Evolutionary conservation across 1,284 basidiomycete genomes (phyloP).

Genomic region (Cutaneotrichosporon cutaneum): DNA sequence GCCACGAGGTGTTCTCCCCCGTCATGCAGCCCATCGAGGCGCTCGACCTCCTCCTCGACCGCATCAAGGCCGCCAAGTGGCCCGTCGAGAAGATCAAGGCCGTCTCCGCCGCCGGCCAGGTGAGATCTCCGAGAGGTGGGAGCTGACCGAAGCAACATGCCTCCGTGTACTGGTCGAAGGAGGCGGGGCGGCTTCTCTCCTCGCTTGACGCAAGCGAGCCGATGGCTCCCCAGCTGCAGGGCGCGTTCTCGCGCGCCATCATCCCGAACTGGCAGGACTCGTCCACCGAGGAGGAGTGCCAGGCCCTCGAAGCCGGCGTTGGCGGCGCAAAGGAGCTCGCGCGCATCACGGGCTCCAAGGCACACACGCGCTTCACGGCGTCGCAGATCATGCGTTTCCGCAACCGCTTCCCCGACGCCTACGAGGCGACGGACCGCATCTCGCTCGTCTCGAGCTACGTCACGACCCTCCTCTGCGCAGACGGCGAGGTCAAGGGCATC

Average conservation of each 20-base stretch:
- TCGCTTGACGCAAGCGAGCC: conserved; percentile 59
- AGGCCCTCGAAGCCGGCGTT: conserved; percentile 61
- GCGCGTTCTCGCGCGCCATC: conserved; percentile 67
- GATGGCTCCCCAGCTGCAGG: conserved; percentile 55
- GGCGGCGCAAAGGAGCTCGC: conserved; percentile 72
- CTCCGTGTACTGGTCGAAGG: conserved; percentile 76
- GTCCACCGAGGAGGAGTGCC: conserved; percentile 74
- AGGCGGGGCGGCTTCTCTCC: conserved; percentile 60
- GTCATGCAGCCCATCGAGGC: conserved; percentile 82
- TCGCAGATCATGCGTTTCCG: conserved; percentile 77
- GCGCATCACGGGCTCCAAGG: conserved; percentile 74
- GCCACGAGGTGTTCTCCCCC: conserved; percentile 72
- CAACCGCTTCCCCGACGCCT: conserved; percentile 61
- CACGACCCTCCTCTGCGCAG: conserved; percentile 68
- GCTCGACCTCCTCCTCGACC: conserved; percentile 71
- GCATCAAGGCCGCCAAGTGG: conserved; percentile 62
- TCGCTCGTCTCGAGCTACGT: conserved; percentile 81
- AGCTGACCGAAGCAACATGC: conserved; percentile 72
- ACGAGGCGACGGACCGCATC: conserved; percentile 67
- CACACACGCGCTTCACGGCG: conserved; percentile 85
- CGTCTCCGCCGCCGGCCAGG: conserved; percentile 46
- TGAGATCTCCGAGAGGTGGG: conserved; percentile 19
- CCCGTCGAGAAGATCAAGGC: conserved; percentile 33
- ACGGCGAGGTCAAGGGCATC: conserved; percentile 53
- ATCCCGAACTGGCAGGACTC: conserved; percentile 93